Percentiles rank a stretch among this genome's conserved stretches.
phyloP scores from a whole-genome alignment of 345 rosid species.

The Ricinus communis region DNA sequence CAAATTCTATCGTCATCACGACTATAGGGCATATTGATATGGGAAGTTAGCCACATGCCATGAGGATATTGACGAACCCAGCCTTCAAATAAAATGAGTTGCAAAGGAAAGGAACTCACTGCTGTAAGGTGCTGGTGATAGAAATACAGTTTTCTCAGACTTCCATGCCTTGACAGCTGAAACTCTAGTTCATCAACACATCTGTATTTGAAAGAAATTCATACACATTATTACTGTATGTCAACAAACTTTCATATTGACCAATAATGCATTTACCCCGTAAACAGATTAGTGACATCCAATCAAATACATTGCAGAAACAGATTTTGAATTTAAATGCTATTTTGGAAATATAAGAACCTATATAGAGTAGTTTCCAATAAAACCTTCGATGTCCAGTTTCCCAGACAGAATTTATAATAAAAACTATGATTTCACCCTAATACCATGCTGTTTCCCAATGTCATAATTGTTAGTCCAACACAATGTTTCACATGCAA shows the following conservation, averaged over 20 bases:
- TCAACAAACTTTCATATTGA: background rate
- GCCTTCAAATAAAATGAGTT: background rate
- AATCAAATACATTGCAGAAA: background rate
- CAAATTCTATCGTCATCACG: background rate
- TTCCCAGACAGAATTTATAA: too few relatives aligned
- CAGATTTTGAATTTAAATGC: too few relatives aligned
- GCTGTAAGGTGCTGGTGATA: constrained; percentile 93
- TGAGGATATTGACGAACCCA: background rate
- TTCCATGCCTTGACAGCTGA: constrained; percentile 95
- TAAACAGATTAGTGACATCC: background rate
- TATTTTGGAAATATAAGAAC: background rate
- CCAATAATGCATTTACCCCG: background rate
- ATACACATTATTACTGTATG: background rate
- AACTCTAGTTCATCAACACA: constrained; percentile 92
- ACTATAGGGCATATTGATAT: background rate
- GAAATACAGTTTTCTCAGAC: constrained; percentile 84
- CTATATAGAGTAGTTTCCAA: background rate
- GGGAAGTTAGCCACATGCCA: background rate
- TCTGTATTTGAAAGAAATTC: constrained; percentile 46
- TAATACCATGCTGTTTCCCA: background rate
- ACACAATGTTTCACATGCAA: background rate
- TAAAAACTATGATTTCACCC: background rate
- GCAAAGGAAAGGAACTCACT: constrained; percentile 42
- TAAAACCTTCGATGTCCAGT: background rate
- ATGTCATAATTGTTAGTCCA: background rate